Evolutionary conservation across 768 basidiomycete species (phyloP).

Genomic region (Chalciporus piperatus): DNA sequence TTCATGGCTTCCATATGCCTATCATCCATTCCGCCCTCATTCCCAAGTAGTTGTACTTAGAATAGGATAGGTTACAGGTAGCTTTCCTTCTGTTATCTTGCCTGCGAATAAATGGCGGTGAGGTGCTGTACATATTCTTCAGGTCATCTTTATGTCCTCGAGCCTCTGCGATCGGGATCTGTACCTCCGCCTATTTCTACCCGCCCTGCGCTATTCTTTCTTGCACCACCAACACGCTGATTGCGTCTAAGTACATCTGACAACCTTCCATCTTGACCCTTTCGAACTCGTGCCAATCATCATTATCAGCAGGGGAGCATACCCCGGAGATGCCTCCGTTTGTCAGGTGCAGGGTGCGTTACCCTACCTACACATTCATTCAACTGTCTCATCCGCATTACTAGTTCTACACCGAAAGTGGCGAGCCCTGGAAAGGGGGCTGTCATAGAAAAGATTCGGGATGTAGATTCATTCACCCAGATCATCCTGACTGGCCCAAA

Average conservation of each 20-base stretch:
- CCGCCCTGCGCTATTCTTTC: too few species aligned
- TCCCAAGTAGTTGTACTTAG: constrained; percentile 17
- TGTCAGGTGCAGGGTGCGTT: constrained; percentile 24
- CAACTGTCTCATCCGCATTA: not conserved
- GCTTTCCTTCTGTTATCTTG: constrained; percentile 2
- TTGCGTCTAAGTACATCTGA: too few species aligned
- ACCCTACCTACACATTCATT: constrained; percentile 1
- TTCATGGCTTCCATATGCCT: constrained; percentile 7
- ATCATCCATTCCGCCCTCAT: not conserved
- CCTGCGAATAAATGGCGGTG: constrained; percentile 6
- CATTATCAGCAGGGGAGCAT: too few species aligned
- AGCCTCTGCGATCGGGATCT: too few species aligned
- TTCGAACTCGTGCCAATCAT: too few species aligned
- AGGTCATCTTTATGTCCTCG: not conserved
- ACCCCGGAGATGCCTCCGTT: constrained; percentile 16
- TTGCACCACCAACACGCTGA: too few species aligned
- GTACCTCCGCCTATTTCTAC: too few species aligned
- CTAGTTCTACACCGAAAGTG: constrained; percentile 32
- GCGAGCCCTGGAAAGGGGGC: constrained; percentile 25
- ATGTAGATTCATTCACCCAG: constrained; percentile 33
- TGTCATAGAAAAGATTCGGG: constrained; percentile 19
- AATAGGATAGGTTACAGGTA: constrained; percentile 8
- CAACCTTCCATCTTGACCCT: too few species aligned
- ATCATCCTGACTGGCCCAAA: constrained; percentile 19
- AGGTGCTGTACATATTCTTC: constrained; percentile 6